Conservation (phyloP, 1,284 basidiomycete species). For the Irpex lacteus region DNA sequence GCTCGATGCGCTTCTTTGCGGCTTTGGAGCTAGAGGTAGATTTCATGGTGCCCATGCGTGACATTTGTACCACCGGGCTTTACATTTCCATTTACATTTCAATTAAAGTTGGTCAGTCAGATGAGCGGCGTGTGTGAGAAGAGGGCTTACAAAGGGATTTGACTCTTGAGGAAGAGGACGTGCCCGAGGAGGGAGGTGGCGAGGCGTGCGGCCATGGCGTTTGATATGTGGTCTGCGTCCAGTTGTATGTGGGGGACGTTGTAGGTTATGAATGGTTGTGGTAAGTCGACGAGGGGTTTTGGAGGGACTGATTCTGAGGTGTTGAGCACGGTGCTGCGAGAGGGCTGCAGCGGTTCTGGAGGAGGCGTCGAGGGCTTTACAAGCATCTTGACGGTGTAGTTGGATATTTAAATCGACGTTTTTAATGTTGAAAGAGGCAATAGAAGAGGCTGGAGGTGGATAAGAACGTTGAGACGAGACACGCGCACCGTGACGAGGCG, state of each 20-base stretch:
- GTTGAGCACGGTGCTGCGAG: neutral
- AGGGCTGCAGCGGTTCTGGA: slow-evolving; percentile 2
- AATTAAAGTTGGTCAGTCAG: neutral
- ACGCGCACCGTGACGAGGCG: neutral
- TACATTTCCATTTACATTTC: too few relatives aligned
- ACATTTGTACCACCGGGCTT: slow-evolving; percentile 64
- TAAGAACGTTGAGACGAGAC: too few relatives aligned
- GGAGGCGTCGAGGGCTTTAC: slow-evolving; percentile 4
- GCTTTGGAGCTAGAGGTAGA: slow-evolving; percentile 42
- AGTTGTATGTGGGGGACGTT: slow-evolving; percentile 44
- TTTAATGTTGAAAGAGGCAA: too few relatives aligned
- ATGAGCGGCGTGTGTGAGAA: neutral
- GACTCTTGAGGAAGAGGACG: slow-evolving; percentile 70
- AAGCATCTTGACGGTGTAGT: neutral
- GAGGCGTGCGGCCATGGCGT: slow-evolving; percentile 57
- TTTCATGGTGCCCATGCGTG: slow-evolving; percentile 41
- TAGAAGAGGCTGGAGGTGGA: too few relatives aligned
- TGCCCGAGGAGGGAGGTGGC: slow-evolving; percentile 61
- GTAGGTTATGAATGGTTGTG: neutral
- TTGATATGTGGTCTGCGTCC: slow-evolving; percentile 48
- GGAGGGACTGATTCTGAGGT: neutral
- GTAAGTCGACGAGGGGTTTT: neutral
- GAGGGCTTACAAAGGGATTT: slow-evolving; percentile 67
- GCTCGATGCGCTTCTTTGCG: slow-evolving; percentile 54
- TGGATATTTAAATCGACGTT: neutral